These are phyloP conservation scores for Pyrenophora teres DNA, from an alignment of 2,329 filamentous ascomycete genomes.

Conservation along the genomic window DNA sequence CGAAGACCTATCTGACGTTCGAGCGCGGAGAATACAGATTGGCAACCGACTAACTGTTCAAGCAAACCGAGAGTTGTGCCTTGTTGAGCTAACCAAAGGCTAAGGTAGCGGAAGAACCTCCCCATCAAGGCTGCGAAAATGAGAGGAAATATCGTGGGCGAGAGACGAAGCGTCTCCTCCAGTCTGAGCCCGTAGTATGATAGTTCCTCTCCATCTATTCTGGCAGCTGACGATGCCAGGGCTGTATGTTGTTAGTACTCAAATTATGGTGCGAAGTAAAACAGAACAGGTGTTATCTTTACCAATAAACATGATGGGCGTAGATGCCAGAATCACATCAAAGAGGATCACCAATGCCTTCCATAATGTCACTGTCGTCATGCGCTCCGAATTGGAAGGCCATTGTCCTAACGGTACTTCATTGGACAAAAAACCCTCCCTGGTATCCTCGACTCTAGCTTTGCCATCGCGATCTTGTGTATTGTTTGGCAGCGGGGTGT, in stretches of 20 bases:
- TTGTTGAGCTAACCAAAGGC: conserved; percentile 33
- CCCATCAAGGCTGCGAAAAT: conserved; percentile 41
- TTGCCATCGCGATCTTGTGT: background rate
- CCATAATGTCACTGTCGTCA: conserved; percentile 26
- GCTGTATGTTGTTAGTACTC: conserved; percentile 20
- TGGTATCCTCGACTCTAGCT: background rate
- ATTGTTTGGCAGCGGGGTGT: conserved; percentile 3
- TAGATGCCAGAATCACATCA: conserved; percentile 31
- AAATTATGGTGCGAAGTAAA: too few relatives aligned
- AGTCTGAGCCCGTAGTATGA: conserved; percentile 17
- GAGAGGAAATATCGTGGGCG: conserved; percentile 37
- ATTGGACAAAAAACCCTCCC: background rate
- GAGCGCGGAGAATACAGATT: conserved; percentile 37
- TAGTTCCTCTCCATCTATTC: conserved; percentile 25
- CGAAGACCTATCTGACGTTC: conserved; percentile 36
- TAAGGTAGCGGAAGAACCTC: conserved; percentile 32
- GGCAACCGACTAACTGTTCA: conserved; percentile 37
- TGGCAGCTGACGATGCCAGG: conserved; percentile 30
- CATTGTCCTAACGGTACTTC: conserved; percentile 7
- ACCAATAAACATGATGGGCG: conserved; percentile 37
- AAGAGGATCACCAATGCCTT: conserved; percentile 26
- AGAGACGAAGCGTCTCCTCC: conserved; percentile 18
- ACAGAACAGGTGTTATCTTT: background rate
- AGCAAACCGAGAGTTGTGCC: conserved; percentile 35
- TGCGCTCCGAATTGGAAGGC: conserved; percentile 24